These are phyloP conservation scores for Bipolaris gigantea DNA, from an alignment of 2,329 filamentous ascomycete genomes.

Conservation along the genomic window DNA sequence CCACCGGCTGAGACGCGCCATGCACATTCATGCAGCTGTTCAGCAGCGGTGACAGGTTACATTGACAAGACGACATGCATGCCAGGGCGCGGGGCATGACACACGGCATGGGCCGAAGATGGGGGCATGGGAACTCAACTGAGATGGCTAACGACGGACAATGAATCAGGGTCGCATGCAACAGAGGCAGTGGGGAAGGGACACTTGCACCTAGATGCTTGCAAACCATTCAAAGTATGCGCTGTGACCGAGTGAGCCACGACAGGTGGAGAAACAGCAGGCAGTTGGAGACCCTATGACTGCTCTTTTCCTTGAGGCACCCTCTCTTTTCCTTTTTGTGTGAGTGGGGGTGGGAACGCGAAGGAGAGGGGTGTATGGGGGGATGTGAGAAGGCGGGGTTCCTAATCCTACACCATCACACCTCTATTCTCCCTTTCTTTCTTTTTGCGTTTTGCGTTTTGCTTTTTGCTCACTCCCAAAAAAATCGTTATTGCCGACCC, in stretches of 20 bases:
- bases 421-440: neutral
- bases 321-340: too few species aligned
- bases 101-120: neutral
- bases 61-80: conserved; percentile 19
- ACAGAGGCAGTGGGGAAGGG: conserved; percentile 10
- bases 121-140: neutral
- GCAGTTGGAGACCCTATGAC: too few species aligned
- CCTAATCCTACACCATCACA: neutral
- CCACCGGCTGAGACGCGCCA: neutral
- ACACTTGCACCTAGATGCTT: conserved; percentile 18
- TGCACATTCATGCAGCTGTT: conserved; percentile 5
- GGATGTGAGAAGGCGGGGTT: too few species aligned
- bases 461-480: too few species aligned
- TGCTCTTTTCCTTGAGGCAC: too few species aligned
- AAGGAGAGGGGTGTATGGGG: too few species aligned
- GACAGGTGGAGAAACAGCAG: neutral
- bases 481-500: neutral
- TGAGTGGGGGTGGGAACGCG: too few species aligned
- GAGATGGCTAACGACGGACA: conserved; percentile 1
- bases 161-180: neutral
- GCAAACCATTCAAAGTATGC: neutral
- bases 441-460: neutral
- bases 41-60: conserved; percentile 34
- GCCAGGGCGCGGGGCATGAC: neutral
- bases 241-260: neutral